Evolutionary conservation across 116 monocot species (phyloP).

Genomic region (Posidonia oceanica): DNA sequence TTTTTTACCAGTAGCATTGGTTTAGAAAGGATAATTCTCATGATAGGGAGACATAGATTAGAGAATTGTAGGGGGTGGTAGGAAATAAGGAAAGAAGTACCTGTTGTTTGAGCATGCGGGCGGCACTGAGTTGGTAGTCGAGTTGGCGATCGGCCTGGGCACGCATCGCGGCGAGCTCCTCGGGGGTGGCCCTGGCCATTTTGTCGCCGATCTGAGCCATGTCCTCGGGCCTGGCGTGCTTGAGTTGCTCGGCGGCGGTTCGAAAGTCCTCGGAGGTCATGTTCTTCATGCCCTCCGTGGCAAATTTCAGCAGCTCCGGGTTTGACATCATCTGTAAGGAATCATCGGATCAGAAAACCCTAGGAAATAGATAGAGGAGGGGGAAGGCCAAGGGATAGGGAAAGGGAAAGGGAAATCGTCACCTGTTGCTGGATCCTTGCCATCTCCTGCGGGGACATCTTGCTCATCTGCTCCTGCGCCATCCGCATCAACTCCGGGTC

Average conservation of each 20-base stretch:
- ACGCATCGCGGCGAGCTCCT: conserved; percentile 80
- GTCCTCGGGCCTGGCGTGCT: conserved; percentile 62
- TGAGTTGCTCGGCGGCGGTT: conserved; percentile 72
- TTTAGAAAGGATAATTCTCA: background rate
- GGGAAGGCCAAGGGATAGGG: background rate
- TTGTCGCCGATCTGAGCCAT: conserved; percentile 72
- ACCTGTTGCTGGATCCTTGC: conserved; percentile 97
- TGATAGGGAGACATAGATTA: background rate
- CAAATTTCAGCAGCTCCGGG: conserved; percentile 72
- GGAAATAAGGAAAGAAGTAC: conserved; percentile 12
- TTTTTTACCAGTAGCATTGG: too few relatives aligned
- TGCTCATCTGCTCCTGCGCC: conserved; percentile 92
- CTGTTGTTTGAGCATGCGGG: conserved; percentile 82
- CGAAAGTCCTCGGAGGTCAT: conserved; percentile 67
- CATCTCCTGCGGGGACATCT: conserved; percentile 73
- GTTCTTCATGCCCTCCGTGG: conserved; percentile 86
- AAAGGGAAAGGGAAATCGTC: background rate
- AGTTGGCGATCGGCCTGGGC: conserved; percentile 62
- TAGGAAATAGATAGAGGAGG: background rate
- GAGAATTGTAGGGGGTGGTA: background rate
- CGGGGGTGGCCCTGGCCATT: conserved; percentile 69
- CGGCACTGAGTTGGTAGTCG: conserved; percentile 61
- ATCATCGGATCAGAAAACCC: background rate
- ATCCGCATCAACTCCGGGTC: conserved; percentile 92
- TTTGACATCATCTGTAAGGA: conserved; percentile 83